A percentile compares a stretch with the other conserved stretches of the same genome.
Evolutionary conservation across 331 rosid species (phyloP).

Genomic region (Saraca asoca): DNA sequence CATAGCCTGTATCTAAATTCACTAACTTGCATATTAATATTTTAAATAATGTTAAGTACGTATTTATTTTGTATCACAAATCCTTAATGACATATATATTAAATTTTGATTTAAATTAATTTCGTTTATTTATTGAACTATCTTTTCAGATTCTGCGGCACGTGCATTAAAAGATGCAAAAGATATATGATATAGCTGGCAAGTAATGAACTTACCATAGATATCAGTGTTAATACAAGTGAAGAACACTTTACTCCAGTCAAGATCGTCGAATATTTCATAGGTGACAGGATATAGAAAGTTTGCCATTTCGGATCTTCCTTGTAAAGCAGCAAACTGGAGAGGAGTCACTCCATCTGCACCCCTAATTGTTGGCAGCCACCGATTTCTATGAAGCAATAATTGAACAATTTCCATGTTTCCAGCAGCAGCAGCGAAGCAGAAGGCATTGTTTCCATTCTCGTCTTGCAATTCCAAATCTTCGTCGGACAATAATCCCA

Average conservation of each 20-base stretch:
- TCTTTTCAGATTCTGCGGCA: too few relatives aligned
- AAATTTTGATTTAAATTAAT: too few relatives aligned
- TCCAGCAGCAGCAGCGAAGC: constrained; percentile 16
- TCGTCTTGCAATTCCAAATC: neutral
- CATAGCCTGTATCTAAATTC: too few relatives aligned
- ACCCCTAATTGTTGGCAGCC: neutral
- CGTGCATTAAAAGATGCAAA: too few relatives aligned
- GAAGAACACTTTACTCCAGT: neutral
- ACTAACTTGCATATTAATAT: too few relatives aligned
- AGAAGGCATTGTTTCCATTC: constrained; percentile 10
- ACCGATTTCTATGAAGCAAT: neutral
- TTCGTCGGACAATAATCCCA: neutral
- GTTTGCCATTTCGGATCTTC: constrained; percentile 22
- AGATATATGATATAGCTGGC: too few relatives aligned
- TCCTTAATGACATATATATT: too few relatives aligned
- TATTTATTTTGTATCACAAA: too few relatives aligned
- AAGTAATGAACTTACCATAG: constrained; percentile 18
- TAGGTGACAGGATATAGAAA: neutral
- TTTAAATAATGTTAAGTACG: too few relatives aligned
- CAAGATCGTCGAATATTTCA: neutral
- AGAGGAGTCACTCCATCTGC: neutral
- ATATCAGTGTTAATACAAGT: constrained; percentile 5
- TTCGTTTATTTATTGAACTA: too few relatives aligned
- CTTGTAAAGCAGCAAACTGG: constrained; percentile 15
- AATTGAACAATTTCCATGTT: neutral